Conservation (phyloP, 75 land plant genomes). For the Cryptomeria japonica region DNA sequence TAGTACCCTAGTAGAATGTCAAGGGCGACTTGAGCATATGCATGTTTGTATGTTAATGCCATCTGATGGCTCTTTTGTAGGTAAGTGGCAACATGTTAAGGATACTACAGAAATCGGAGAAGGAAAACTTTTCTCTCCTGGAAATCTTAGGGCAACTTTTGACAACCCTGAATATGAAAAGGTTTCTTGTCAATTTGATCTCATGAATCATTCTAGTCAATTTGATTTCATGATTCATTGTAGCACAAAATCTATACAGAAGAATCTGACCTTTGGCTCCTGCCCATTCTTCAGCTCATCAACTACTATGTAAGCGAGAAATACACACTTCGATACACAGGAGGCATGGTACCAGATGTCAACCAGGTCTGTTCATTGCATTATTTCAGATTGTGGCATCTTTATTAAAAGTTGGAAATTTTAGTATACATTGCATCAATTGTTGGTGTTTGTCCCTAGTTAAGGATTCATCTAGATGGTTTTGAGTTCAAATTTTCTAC, state of each 20-base stretch:
- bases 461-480: no score
- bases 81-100: constrained; percentile 98
- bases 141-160: constrained; percentile 93
- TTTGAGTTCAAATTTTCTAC: no score
- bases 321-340: constrained; percentile 96
- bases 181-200: constrained; percentile 30
- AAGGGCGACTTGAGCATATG: neutral
- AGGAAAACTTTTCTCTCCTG: constrained; percentile 98
- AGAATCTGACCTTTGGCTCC: neutral
- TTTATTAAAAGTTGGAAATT: neutral
- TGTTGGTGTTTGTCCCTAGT: no score
- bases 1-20: neutral
- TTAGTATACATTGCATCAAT: neutral
- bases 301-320: constrained; percentile 90
- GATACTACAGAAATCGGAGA: constrained; percentile 89
- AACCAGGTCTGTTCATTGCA: constrained; percentile 71
- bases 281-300: constrained; percentile 56
- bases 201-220: neutral
- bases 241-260: neutral
- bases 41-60: neutral
- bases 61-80: constrained; percentile 25
- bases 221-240: neutral
- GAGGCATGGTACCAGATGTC: constrained; percentile 99
- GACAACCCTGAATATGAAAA: constrained; percentile 96
- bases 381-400: neutral